phyloP scores from a whole-genome alignment of 2,329 filamentous ascomycete genomes.

The Aspergillus fructus region DNA sequence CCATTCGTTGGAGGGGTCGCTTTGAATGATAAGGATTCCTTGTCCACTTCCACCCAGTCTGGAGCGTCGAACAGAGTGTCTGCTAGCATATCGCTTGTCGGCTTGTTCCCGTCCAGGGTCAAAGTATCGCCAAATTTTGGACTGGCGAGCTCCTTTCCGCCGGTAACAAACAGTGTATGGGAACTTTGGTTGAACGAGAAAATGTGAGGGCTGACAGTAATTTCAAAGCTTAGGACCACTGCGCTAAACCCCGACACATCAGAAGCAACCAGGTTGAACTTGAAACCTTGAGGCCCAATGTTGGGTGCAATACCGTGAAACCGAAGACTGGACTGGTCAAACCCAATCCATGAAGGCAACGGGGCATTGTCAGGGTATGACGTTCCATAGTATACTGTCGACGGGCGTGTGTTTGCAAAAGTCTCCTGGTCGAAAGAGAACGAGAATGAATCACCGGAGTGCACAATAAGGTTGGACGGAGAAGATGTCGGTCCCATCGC shows the following conservation, averaged over 20 bases:
- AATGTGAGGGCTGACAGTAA: conserved; percentile 70
- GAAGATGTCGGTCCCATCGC: conserved; percentile 36
- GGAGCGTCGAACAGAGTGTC: conserved; percentile 59
- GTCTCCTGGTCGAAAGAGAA: conserved; percentile 70
- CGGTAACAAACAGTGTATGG: conserved; percentile 58
- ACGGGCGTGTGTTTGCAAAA: conserved; percentile 58
- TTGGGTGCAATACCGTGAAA: conserved; percentile 73
- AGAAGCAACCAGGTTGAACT: conserved; percentile 72
- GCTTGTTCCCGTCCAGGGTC: conserved; percentile 57
- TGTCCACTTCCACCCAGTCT: conserved; percentile 68
- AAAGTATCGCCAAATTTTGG: conserved; percentile 53
- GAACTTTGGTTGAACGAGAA: conserved; percentile 62
- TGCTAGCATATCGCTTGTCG: conserved; percentile 52
- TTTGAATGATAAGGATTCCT: conserved; percentile 58
- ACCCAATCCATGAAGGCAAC: conserved; percentile 80
- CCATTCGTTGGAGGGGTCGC: conserved; percentile 64
- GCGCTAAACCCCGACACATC: conserved; percentile 77
- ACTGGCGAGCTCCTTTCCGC: conserved; percentile 54
- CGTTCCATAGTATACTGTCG: conserved; percentile 72
- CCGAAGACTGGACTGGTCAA: conserved; percentile 61
- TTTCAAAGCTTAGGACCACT: conserved; percentile 63
- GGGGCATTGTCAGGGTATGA: conserved; percentile 71
- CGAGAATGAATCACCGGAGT: conserved; percentile 53
- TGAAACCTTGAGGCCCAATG: conserved; percentile 69
- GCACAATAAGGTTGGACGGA: conserved; percentile 39